Evolutionary conservation across 2,329 filamentous ascomycete species (phyloP), one percentile per base, ranked within the genome.

Genomic region (Aureobasidium sp.): DNA sequence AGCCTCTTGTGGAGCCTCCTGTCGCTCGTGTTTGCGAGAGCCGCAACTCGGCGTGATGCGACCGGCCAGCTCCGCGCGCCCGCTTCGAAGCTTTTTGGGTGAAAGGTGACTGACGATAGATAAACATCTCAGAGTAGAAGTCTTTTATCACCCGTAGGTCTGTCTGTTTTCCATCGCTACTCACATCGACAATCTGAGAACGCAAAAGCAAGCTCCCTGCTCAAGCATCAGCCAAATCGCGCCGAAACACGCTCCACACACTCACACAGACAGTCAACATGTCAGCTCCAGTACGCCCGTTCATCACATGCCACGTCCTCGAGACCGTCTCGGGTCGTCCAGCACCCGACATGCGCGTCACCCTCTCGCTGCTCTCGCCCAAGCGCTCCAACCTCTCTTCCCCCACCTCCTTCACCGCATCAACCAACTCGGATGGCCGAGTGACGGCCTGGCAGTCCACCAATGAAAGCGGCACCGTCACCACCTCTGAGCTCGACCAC

Each of bases 251-350:
- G 32, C 11, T n/a, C 34, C 34, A 29, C 36, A 1, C 21, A 21
- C 21, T 1, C 1, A 54, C 16, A 32, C 50, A 34, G 21, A 1
- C 21, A 21, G 21, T 21, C 21, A 21, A 21, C 21, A 66, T 66
- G 64, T n/a, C 64, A 30, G 41, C 54, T 16, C 29, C 44, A 58
- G 2, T 42, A 6, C 68, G 67, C 72, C 79, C 72, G 67, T 84
- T 84, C 71, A 93, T 94, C 70, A 93, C 90, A 73, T 93, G 89
- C 79, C 90, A 94, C 79, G 84, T 92, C 74, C 89, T 94, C 73
- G 89, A 94, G 79, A 93, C 89, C 11, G 83, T 85, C n/a, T 77
- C 82, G 64, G 90, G 90, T 70, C 81, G 81, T 62, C 90, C 90
- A 27, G 90, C 84, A 14, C 75, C 80, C 61, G 78, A 79, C 64